Evolutionary conservation across 2,329 filamentous ascomycete species (phyloP).

Genomic region (Microsporum canis): DNA sequence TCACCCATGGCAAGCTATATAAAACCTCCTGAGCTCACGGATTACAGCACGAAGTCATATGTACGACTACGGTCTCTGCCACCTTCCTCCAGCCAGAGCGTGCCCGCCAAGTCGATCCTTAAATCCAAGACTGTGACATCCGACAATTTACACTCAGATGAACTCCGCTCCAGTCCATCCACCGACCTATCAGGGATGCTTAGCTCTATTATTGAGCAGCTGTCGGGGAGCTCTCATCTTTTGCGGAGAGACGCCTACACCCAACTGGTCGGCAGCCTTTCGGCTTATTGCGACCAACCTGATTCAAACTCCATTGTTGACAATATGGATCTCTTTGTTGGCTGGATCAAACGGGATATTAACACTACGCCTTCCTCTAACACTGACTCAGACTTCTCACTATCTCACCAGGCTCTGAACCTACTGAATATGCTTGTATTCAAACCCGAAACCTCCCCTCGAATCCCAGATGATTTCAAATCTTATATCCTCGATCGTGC

Average conservation of each 20-base stretch:
- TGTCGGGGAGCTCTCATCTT: conserved; percentile 61
- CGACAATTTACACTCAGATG: conserved; percentile 33
- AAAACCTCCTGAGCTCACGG: conserved; percentile 32
- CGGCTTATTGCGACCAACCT: conserved; percentile 71
- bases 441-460: conserved; percentile 57
- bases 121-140: conserved; percentile 49
- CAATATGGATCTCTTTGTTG: conserved; percentile 65
- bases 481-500: conserved; percentile 70
- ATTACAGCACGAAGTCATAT: conserved; percentile 22
- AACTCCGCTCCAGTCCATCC: conserved; percentile 37
- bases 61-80: conserved; percentile 38
- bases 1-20: conserved; percentile 47
- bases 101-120: conserved; percentile 63
- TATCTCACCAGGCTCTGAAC: conserved; percentile 66
- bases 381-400: conserved; percentile 49
- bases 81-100: conserved; percentile 40
- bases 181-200: conserved; percentile 66
- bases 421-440: conserved; percentile 67
- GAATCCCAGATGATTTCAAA: conserved; percentile 66
- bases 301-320: conserved; percentile 59
- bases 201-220: conserved; percentile 69
- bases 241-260: conserved; percentile 77
- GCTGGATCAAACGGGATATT: conserved; percentile 77
- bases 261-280: conserved; percentile 62
- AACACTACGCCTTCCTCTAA: conserved; percentile 48